These are phyloP conservation scores for Phytopythium vexans DNA, from an alignment of 352 stramenopile species.

Conservation along the genomic window DNA sequence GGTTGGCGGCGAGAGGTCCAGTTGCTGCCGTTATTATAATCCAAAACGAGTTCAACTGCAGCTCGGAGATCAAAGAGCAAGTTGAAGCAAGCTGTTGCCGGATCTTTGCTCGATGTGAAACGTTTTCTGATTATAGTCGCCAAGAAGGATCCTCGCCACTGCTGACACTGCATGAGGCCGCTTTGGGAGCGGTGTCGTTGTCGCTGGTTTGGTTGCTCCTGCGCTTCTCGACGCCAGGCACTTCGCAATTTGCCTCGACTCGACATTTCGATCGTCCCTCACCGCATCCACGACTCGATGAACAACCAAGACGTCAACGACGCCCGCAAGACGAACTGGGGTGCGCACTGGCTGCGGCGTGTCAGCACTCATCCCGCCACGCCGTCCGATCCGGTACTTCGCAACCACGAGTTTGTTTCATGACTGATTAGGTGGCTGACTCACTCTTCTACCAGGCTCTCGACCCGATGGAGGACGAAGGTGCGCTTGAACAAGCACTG, in stretches of 20 bases:
- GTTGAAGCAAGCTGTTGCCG: background rate
- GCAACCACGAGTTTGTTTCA: no score
- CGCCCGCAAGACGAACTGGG: background rate
- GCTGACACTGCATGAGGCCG: no score
- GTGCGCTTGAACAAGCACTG: background rate
- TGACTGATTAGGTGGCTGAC: no score
- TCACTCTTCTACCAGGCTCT: no score
- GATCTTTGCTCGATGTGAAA: conserved; percentile 1
- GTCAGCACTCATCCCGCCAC: no score
- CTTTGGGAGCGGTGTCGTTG: no score
- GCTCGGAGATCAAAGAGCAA: background rate
- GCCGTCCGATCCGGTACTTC: no score
- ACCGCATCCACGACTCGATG: background rate
- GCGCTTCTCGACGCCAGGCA: background rate
- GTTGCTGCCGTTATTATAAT: background rate
- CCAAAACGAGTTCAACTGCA: background rate
- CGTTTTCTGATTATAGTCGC: conserved; percentile 7
- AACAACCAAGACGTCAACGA: conserved; percentile 5
- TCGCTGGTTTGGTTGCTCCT: background rate
- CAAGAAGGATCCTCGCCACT: no score
- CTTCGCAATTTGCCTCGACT: background rate
- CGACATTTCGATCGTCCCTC: background rate
- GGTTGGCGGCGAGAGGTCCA: background rate
- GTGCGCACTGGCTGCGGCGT: background rate
- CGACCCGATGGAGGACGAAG: background rate